Conservation (phyloP, 176 grass and related monocot species). For the Raddia distichophylla region DNA sequence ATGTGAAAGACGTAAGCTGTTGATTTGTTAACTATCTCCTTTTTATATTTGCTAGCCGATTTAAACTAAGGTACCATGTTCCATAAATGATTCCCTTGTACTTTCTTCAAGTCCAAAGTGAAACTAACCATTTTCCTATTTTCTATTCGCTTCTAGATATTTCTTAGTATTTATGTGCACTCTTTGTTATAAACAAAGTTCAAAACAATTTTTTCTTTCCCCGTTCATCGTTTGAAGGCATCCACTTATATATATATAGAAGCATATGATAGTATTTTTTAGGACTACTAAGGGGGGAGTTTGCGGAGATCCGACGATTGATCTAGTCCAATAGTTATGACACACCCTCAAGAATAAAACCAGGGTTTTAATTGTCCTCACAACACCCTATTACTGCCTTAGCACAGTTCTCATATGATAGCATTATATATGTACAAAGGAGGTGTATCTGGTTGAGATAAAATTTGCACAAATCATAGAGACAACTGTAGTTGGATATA, state of each 20-base stretch:
- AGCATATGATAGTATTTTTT: slow-evolving; percentile 38
- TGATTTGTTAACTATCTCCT: not conserved
- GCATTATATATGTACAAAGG: not conserved
- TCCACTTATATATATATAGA: not conserved
- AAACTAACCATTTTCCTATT: not conserved
- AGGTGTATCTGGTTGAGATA: not conserved
- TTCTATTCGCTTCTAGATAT: not conserved
- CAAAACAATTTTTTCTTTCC: not conserved
- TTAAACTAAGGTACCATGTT: not conserved
- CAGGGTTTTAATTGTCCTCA: too few species aligned
- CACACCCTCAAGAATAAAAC: too few species aligned
- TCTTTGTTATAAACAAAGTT: not conserved
- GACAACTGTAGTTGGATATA: not conserved
- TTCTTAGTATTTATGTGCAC: not conserved
- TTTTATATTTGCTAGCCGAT: not conserved
- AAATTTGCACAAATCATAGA: not conserved
- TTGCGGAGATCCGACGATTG: too few species aligned
- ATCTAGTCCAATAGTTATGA: too few species aligned
- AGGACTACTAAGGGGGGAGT: not conserved
- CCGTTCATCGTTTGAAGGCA: not conserved
- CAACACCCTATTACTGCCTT: too few species aligned
- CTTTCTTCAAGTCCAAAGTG: not conserved
- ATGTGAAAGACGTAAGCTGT: not conserved
- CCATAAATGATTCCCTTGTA: not conserved
- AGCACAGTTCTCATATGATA: too few species aligned